Base-by-base conservation (phyloP, 2,329 filamentous ascomycete species). In the Cercospora janseana region DNA sequence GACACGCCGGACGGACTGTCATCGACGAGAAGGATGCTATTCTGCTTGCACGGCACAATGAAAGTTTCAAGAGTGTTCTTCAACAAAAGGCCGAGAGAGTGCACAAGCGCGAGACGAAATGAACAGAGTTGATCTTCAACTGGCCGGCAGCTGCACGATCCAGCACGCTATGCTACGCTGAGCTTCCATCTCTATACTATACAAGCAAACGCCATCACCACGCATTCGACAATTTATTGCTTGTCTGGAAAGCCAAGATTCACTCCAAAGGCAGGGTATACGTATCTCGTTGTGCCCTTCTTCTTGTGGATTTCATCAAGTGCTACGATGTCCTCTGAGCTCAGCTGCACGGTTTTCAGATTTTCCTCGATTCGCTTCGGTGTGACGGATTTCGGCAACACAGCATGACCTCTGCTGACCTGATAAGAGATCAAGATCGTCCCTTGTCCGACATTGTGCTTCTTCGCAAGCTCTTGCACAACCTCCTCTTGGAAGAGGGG, bases 1-100 rank as follows among this genome's bases (percentile, higher is more conserved):
- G 76, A 72, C 93, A 98, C 70, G 92, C 88, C 8, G 86, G 87
- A 1, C 81, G 92, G 20, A 82, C 81, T 2, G 91, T 85, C 0
- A 80, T 98, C 58, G 88, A 84, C 28, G 86, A 86, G 0, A 86
- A 91, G 44, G 93, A 98, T 66, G 91, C 97, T 9, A 74, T 97
- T 62, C 79, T 98, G 6, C 80, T 98, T 23, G 85, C 88, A 20
- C 78, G 93, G 54, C 83, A 92, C 52, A 98, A 97, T 62, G 87
- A 91, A 49, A 89, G 90, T 13, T 71, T 98, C 15, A 83, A 91
- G 60, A 78, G 78, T 12, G 82, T 97, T 26, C 78, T 98, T 65
- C 79, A 80, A 66, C 76, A 80, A 43, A 83, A 83, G 61, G 74
- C 90, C 21, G 84, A 90, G 48, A 72, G 60, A 4, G 62, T 70